Evolutionary conservation across 148 eudicot genomes (phyloP), one percentile per base, ranked within the genome.

Genomic region (Arctostaphylos glauca): DNA sequence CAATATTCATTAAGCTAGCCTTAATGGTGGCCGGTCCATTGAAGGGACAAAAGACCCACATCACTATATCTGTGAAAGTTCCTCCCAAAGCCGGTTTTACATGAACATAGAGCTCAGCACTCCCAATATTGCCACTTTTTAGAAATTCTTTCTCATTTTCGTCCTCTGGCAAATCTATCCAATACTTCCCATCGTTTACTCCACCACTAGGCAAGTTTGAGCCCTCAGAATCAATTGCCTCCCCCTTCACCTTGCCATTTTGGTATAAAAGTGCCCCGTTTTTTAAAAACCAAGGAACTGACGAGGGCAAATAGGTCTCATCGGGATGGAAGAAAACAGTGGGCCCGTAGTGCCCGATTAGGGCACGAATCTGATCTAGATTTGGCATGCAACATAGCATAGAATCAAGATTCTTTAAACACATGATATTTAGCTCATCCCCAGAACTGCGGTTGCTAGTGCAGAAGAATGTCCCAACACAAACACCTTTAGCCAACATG

Each of bases 31-130:
- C 87, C 0, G 99, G 98, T 15, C 99, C 98, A 56, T 96, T 96
- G 85, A 96, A 96, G 9, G 99, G 99, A 85, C 95, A 92, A 88
- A 96, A 96, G 1, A 96, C 87, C 99, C 99, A 96, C 97, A 96
- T 92, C 5, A 82, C 99, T 46, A 96, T 93, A 82, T 96, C 99
- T 0, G 99, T 96, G 86, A 94, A 94, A 44, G 93, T 90, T 19
- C 99, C 99, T 18, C 99, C 99, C n/a, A 85, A 86, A 41, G 97
- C 94, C 2, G 99, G 99, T 88, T 96, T 96, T 52, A 93, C 90
- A 74, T 96, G 99, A 81, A 93, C 93, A 70, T 96, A 96, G 53
- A 96, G 89, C 90, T 93, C 93, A 0, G 95, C 91, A 80, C 94
- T 93, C 74, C 93, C 93, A 6, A 94, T 82, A 82, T 94, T 89